Evolutionary conservation across 2,329 filamentous ascomycete species (phyloP), one percentile per base, ranked within the genome.

Genomic region (Verticillium longisporum): DNA sequence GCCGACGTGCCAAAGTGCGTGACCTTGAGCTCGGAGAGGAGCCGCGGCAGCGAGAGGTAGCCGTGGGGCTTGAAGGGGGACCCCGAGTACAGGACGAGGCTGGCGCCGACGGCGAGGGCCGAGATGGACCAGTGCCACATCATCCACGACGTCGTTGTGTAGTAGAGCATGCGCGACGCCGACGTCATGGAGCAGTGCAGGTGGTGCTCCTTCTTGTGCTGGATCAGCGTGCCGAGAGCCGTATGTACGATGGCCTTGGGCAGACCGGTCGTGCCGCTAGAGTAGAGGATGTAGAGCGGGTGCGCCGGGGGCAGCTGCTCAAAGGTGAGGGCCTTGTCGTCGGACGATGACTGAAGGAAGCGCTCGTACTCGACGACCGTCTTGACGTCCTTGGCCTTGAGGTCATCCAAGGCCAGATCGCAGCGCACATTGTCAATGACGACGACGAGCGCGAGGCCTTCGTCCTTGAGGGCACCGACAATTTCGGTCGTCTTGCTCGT

Each of bases 41-140:
- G 82, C 3, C 83, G 84, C 3, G 92, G 90, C 78, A 99, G 88
- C 10, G 92, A 92, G 61, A 95, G 82, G 69, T 94, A 85, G 58
- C 90, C 90, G 61, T 89, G 80, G 0, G 90, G 90, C 57, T 83
- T 83, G 79, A 98, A 98, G 0, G 95, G 95, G 0, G 91, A 96
- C 56, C 95, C 95, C 59, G 96, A 91, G 75, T 97, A 99, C 4
- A 98, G 82, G 21, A 98, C 83, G 13, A 98, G 79, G 0, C 91
- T 94, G 11, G 90, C 85, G 59, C 94, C 94, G 34, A 86, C 88
- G 10, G 93, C 90, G 4, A 98, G 85, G 6, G 88, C 91, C 1
- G 91, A 94, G 21, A 97, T 84, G 50, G 93, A 88, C 93, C 94
- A 98, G 73, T 98, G 94, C 92, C 93, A 97, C 94, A 98, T 98